Base-by-base conservation (phyloP, 805 yeast genomes). In the Lipomyces sp. region DNA sequence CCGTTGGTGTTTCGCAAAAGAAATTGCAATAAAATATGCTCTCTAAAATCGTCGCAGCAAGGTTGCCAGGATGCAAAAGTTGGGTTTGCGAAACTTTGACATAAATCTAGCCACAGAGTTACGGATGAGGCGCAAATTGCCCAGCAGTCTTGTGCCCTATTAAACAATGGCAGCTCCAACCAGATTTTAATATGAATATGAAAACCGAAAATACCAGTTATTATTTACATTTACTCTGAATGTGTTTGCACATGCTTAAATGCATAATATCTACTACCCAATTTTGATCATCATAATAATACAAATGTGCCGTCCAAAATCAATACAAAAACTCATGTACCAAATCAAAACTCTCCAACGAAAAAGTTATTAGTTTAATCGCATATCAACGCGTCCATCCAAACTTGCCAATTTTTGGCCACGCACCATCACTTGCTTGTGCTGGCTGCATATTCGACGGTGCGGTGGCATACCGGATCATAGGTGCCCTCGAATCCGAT, bases 391-490 rank as follows among this genome's bases (percentile, higher is more conserved):
- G 55, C 34, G 57, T 60, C 70, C 70, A 67, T 4, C 63, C 63
- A 62, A 67, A 67, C 39, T 62, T 67, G 15, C 70, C 64, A 33
- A 62, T 64, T 33, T 56, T 66, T 7, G 69, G 57, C 69, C 69
- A 66, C 2, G 69, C 58, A 48, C 54, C 37, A 10, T 8, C 29
- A 15, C 56, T 42, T 53, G 15, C 60, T 55, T 35, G 60, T 35
- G 51, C 33, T 8, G 37, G 11, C 60, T 39, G 48, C 42, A 53
- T 24, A 15, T 58, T 29, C 11, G 53, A n/a, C 55, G 51, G 32
- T 24, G 60, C 35, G 30, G 30, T 53, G 10, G 60, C 10, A 33
- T 35, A 15, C 6, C n/a, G 32, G 5, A 45, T 15, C 7, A 55
- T 18, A 24, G 35, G 32, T 13, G 30, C 10, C 7, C 24, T 30